These are phyloP conservation scores for Hydnomerulius pinastri DNA, from an alignment of 768 basidiomycete genomes.

Conservation along the genomic window DNA sequence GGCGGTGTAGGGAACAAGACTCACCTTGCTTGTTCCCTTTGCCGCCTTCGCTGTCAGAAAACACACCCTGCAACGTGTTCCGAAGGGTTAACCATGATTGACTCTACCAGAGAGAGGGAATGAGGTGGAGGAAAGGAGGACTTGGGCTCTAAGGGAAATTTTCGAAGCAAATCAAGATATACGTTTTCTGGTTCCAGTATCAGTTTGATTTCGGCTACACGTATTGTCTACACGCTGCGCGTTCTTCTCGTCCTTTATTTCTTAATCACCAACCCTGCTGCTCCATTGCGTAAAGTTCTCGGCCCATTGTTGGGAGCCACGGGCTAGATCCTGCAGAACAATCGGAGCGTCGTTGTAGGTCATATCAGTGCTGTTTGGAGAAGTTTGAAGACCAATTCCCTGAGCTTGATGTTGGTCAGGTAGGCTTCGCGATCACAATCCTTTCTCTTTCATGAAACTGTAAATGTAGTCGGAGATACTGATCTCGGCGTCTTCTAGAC, in stretches of 20 bases:
- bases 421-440: conserved; percentile 21
- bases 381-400: conserved; percentile 87
- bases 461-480: too few relatives aligned
- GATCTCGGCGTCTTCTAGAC: conserved; percentile 40
- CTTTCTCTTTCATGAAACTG: too few relatives aligned
- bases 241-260: conserved; percentile 24
- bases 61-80: conserved; percentile 19
- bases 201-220: conserved; percentile 30
- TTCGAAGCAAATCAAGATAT: conserved; percentile 38
- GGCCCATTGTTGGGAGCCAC: conserved; percentile 14
- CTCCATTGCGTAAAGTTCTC: conserved; percentile 31
- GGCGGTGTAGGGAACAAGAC: neutral
- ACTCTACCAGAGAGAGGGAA: conserved; percentile 27
- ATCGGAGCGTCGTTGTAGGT: conserved; percentile 8
- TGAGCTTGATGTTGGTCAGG: conserved; percentile 60
- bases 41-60: conserved; percentile 23
- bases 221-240: conserved; percentile 36
- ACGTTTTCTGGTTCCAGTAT: conserved; percentile 31
- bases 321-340: conserved; percentile 1
- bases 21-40: conserved; percentile 16
- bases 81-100: conserved; percentile 27
- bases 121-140: conserved; percentile 26
- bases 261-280: conserved; percentile 11
- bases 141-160: conserved; percentile 37
- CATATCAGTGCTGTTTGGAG: conserved; percentile 42